phyloP scores from a whole-genome alignment of 768 basidiomycete species.

The Russula compacta region DNA sequence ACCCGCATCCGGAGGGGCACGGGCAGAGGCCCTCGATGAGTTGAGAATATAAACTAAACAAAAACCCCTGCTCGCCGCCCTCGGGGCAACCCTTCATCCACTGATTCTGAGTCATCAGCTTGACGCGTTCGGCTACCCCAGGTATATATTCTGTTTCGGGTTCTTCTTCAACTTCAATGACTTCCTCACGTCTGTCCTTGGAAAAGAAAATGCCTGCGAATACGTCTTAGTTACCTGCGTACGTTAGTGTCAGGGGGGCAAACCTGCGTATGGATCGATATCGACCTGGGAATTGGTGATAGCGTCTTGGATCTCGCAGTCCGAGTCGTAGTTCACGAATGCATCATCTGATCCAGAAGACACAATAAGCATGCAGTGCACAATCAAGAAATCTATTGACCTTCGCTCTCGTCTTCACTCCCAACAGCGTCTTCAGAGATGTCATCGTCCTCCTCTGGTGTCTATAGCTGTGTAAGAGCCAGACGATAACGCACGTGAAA shows the following conservation, averaged over 20 bases:
- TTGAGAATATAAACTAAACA: slow-evolving; percentile 77
- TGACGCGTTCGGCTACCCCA: slow-evolving; percentile 38
- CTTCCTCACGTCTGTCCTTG: slow-evolving; percentile 85
- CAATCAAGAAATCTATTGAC: slow-evolving; percentile 23
- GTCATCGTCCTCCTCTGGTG: slow-evolving; percentile 46
- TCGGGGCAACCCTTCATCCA: slow-evolving; percentile 99
- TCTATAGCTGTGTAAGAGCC: slow-evolving; percentile 31
- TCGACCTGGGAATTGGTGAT: slow-evolving; percentile 37
- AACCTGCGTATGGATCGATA: slow-evolving; percentile 87
- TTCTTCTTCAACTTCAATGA: slow-evolving; percentile 85
- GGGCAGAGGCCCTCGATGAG: slow-evolving; percentile 51
- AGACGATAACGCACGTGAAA: not conserved
- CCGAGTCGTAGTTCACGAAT: slow-evolving; percentile 77
- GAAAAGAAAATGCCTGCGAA: slow-evolving; percentile 82
- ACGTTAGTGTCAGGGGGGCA: slow-evolving; percentile 11
- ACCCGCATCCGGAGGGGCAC: slow-evolving; percentile 74
- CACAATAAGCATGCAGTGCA: not conserved
- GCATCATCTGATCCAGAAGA: slow-evolving; percentile 34
- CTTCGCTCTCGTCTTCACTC: slow-evolving; percentile 45
- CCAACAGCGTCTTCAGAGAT: slow-evolving; percentile 41
- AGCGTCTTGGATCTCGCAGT: slow-evolving; percentile 45
- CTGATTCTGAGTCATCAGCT: slow-evolving; percentile 77
- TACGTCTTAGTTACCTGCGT: slow-evolving; percentile 8
- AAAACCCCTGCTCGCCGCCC: slow-evolving; percentile 79
- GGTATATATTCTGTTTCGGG: slow-evolving; percentile 42